Conservation (phyloP, 164 flowering plant species). For the Dillenia suffruticosa region DNA sequence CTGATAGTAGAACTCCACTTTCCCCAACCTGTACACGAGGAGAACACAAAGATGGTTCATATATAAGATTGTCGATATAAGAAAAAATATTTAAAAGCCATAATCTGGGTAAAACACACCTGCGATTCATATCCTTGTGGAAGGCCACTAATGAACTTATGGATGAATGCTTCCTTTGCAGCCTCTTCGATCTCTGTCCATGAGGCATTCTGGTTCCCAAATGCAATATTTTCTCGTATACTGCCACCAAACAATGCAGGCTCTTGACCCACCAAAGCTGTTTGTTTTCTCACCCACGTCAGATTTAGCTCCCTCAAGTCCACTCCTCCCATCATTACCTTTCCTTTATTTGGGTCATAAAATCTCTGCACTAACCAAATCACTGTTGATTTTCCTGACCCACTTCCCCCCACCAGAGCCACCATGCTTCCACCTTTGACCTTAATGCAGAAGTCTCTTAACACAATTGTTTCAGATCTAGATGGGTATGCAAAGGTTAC, state of each 20-base stretch:
- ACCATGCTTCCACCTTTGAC: conserved; percentile 60
- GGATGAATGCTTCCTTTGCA: conserved; percentile 66
- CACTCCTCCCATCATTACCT: conserved; percentile 46
- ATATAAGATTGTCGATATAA: background rate
- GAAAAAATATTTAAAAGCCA: too few species aligned
- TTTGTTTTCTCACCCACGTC: conserved; percentile 67
- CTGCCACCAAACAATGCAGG: conserved; percentile 70
- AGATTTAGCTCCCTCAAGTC: conserved; percentile 60
- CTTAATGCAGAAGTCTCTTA: conserved; percentile 51
- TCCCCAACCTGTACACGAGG: conserved; percentile 52
- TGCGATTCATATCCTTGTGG: conserved; percentile 83
- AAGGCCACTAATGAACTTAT: conserved; percentile 61
- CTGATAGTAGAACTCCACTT: conserved; percentile 73
- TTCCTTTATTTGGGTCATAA: conserved; percentile 65
- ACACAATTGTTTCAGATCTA: conserved; percentile 49
- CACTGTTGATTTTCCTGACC: conserved; percentile 76
- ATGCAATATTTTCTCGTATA: conserved; percentile 65
- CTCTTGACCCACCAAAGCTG: conserved; percentile 76
- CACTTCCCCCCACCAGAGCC: conserved; percentile 73
- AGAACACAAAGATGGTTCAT: conserved; percentile 53
- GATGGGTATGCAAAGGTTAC: conserved; percentile 71
- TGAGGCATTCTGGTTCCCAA: conserved; percentile 61
- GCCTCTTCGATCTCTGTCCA: conserved; percentile 76
- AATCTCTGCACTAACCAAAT: conserved; percentile 70
- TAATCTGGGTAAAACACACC: conserved; percentile 17